A percentile compares a stretch with the other conserved stretches of the same genome.
Evolutionary conservation across 768 basidiomycete genomes (phyloP).

Genomic region (Russula ochroleuca): DNA sequence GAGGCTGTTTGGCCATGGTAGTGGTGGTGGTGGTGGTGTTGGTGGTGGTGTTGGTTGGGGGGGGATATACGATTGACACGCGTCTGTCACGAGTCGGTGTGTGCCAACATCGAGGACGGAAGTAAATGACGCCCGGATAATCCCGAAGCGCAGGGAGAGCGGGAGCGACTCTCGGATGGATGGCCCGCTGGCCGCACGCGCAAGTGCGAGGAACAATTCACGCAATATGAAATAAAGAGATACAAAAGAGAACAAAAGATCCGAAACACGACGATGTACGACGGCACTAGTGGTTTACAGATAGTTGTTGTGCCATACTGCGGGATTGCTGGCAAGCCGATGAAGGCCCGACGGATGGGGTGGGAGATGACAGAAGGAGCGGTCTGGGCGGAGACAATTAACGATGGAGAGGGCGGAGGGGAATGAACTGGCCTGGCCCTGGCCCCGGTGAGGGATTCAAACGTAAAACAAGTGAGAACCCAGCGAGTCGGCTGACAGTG

Average conservation of each 20-base stretch:
- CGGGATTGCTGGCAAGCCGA: conserved; percentile 20
- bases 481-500: conserved; percentile 24
- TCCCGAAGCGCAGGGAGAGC: neutral
- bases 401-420: conserved; percentile 5
- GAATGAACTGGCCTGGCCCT: neutral
- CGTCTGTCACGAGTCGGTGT: neutral
- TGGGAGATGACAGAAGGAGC: neutral
- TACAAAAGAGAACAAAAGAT: conserved; percentile 25
- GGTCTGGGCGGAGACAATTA: conserved; percentile 10
- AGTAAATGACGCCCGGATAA: neutral
- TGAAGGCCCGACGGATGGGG: conserved; percentile 11
- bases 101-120: neutral
- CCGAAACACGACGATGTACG: conserved; percentile 6
- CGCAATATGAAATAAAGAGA: neutral
- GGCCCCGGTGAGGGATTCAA: neutral
- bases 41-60: neutral
- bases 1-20: conserved; percentile 18
- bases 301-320: no score
- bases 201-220: neutral
- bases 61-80: neutral
- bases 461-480: conserved; percentile 19
- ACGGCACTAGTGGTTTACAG: conserved; percentile 7
- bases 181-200: neutral
- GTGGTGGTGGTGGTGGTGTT: neutral
- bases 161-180: neutral